Conservation (phyloP, 495 filamentous ascomycete genomes). For the Penicillium robsamsonii region DNA sequence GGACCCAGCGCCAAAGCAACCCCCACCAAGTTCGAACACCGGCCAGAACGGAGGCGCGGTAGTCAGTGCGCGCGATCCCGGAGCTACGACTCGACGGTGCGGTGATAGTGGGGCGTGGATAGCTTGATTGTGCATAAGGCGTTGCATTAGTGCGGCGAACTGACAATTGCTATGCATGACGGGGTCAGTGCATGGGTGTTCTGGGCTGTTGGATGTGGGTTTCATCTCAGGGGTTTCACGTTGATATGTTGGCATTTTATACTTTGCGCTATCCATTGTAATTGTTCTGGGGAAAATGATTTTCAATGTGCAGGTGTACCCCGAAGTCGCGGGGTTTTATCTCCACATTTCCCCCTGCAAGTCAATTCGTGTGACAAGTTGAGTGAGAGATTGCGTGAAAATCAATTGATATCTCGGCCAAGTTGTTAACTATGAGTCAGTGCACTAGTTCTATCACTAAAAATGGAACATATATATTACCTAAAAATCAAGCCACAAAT, state of each 20-base stretch:
- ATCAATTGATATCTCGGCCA: background rate
- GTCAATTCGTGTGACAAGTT: background rate
- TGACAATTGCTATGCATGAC: constrained; percentile 25
- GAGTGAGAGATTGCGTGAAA: background rate
- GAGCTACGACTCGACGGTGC: constrained; percentile 20
- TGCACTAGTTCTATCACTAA: background rate
- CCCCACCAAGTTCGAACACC: constrained; percentile 14
- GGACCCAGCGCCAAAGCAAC: background rate
- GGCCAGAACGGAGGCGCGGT: constrained; percentile 27
- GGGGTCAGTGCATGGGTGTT: constrained; percentile 27
- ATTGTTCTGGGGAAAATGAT: constrained; percentile 11
- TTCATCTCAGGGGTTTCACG: constrained; percentile 19
- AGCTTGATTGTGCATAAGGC: constrained; percentile 21
- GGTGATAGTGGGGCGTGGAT: constrained; percentile 19
- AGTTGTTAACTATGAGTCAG: background rate
- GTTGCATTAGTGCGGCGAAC: constrained; percentile 31
- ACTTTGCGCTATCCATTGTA: background rate
- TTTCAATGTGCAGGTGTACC: constrained; percentile 16
- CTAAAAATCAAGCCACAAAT: constrained; percentile 4
- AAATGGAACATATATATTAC: constrained; percentile 6
- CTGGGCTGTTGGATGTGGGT: background rate
- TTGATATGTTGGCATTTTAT: background rate
- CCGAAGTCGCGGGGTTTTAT: constrained; percentile 10
- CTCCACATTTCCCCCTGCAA: background rate
- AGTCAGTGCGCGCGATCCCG: constrained; percentile 28